Evolutionary conservation across 1,139 yeast genomes (phyloP).

Genomic region (Yamadazyma atmosphaerica): DNA sequence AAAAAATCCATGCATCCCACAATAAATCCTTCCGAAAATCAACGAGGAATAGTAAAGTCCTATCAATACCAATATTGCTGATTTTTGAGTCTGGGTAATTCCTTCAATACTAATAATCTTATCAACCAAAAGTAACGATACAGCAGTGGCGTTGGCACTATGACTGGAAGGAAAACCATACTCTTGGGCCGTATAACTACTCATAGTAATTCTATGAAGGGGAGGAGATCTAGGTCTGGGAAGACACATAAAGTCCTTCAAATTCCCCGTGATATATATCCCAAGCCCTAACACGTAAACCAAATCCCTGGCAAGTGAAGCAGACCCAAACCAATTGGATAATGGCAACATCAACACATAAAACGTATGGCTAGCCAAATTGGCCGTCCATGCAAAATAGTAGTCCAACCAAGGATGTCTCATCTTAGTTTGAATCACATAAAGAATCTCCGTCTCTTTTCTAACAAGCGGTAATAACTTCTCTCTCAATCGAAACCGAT

Average conservation of each 20-base stretch:
- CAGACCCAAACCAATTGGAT: conserved; percentile 81
- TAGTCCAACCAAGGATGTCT: conserved; percentile 60
- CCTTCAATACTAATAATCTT: conserved; percentile 15
- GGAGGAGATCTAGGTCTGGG: conserved; percentile 97
- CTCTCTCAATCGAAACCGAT: conserved; percentile 60
- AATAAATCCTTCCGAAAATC: conserved; percentile 80
- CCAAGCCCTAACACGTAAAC: conserved; percentile 83
- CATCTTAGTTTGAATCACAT: conserved; percentile 52
- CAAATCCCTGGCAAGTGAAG: conserved; percentile 61
- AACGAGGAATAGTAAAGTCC: conserved; percentile 60
- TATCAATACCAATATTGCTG: conserved; percentile 20
- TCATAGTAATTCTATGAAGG: conserved; percentile 82
- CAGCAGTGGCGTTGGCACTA: conserved; percentile 88
- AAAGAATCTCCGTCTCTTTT: conserved; percentile 63
- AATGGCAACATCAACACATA: conserved; percentile 86
- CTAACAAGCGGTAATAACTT: conserved; percentile 59
- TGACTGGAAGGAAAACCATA: conserved; percentile 96
- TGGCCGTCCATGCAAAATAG: conserved; percentile 88
- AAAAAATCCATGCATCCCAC: conserved; percentile 96
- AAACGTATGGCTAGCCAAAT: conserved; percentile 90
- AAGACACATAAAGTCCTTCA: conserved; percentile 83
- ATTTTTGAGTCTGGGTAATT: conserved; percentile 14
- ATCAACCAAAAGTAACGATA: conserved; percentile 48
- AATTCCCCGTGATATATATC: conserved; percentile 71
- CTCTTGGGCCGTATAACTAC: conserved; percentile 85